Evolutionary conservation across 2,329 filamentous ascomycete genomes (phyloP).

Genomic region (Fusarium aywerte): DNA sequence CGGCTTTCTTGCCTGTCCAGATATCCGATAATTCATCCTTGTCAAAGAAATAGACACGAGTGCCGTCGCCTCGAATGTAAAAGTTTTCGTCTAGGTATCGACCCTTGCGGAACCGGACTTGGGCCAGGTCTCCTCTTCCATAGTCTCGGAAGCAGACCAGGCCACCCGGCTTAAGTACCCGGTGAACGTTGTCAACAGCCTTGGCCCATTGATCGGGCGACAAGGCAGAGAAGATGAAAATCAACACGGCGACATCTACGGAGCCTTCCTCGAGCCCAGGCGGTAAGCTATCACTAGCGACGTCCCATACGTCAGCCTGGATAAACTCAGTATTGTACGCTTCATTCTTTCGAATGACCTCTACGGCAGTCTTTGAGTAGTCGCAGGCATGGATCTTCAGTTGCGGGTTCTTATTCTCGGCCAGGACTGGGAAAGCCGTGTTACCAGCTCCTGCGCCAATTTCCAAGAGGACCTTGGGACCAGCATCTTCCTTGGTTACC

Average conservation of each 20-base stretch:
- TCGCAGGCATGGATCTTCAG: slow-evolving; percentile 93
- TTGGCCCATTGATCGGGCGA: slow-evolving; percentile 85
- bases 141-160: slow-evolving; percentile 96
- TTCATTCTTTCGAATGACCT: slow-evolving; percentile 86
- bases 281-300: slow-evolving; percentile 76
- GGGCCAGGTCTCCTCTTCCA: slow-evolving; percentile 91
- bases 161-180: slow-evolving; percentile 90
- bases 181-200: slow-evolving; percentile 83
- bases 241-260: slow-evolving; percentile 91
- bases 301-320: slow-evolving; percentile 95
- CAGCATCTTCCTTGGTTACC: slow-evolving; percentile 76
- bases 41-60: slow-evolving; percentile 97
- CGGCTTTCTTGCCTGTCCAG: slow-evolving; percentile 68
- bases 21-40: slow-evolving; percentile 82
- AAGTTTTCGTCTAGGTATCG: slow-evolving; percentile 97
- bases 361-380: slow-evolving; percentile 93
- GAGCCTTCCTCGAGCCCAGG: slow-evolving; percentile 79
- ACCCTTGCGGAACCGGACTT: slow-evolving; percentile 96
- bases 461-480: slow-evolving; percentile 79
- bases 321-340: slow-evolving; percentile 78
- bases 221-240: slow-evolving; percentile 97
- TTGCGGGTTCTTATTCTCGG: slow-evolving; percentile 82
- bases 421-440: slow-evolving; percentile 90
- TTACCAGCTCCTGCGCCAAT: slow-evolving; percentile 97
- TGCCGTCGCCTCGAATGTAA: slow-evolving; percentile 94